phyloP scores from a whole-genome alignment of 805 yeast species.

The Candida suzukii region DNA sequence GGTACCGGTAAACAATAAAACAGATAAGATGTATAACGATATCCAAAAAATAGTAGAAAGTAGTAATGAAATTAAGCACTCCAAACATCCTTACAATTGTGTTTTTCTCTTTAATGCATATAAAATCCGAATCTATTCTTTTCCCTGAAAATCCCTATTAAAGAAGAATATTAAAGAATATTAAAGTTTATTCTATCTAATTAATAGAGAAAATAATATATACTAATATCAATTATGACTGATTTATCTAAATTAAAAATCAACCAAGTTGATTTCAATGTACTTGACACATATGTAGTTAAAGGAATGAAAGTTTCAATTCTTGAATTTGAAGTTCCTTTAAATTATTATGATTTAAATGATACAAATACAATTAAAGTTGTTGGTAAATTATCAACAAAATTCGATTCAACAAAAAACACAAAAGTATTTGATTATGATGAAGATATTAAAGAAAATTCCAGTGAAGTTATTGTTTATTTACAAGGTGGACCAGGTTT shows the following conservation, averaged over 20 bases:
- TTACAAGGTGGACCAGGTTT: conserved; percentile 55
- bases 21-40: too few species aligned
- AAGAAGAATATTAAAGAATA: too few species aligned
- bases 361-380: conserved; percentile 9
- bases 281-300: conserved; percentile 11
- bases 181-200: too few species aligned
- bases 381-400: conserved; percentile 15
- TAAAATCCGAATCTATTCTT: too few species aligned
- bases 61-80: too few species aligned
- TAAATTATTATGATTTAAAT: conserved; percentile 12
- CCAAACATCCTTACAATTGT: too few species aligned
- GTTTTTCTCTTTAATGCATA: too few species aligned
- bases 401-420: conserved; percentile 1
- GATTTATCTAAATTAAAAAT: neutral
- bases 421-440: conserved; percentile 3
- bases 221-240: neutral
- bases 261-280: neutral
- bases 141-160: too few species aligned
- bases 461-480: conserved; percentile 25
- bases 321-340: conserved; percentile 19
- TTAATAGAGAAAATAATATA: too few species aligned
- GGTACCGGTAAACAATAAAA: too few species aligned
- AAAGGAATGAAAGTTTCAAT: conserved; percentile 13
- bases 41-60: too few species aligned
- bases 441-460: conserved; percentile 18